A percentile compares a stretch with the other conserved stretches of the same genome.
Conservation (phyloP, 768 basidiomycete genomes). For the Boletus vinaceobasis region DNA sequence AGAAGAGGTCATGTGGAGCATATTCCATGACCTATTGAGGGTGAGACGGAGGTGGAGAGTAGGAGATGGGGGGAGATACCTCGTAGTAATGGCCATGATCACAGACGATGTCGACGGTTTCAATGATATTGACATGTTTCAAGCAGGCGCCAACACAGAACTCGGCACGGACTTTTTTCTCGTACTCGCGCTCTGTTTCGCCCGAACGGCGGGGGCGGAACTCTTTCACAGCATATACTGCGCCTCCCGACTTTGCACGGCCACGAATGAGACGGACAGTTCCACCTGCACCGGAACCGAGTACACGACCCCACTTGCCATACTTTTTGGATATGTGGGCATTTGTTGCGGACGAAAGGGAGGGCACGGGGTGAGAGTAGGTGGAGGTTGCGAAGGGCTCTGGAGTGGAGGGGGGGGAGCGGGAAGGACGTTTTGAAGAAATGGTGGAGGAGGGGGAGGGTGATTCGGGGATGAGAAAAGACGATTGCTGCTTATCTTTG, state of each 20-base stretch:
- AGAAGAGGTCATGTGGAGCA: constrained; percentile 97
- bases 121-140: constrained; percentile 94
- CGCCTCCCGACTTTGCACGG: constrained; percentile 72
- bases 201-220: constrained; percentile 87
- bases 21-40: constrained; percentile 92
- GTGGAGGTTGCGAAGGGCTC: constrained; percentile 18
- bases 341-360: constrained; percentile 78
- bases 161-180: constrained; percentile 99
- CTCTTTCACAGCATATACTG: constrained; percentile 95
- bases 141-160: constrained; percentile 96
- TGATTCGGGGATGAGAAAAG: constrained; percentile 19
- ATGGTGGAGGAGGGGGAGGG: constrained; percentile 32
- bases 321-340: constrained; percentile 98
- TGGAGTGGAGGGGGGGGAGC: constrained; percentile 24
- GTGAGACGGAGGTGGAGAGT: constrained; percentile 3
- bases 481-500: constrained; percentile 2
- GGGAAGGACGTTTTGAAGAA: constrained; percentile 29
- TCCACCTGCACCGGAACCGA: constrained; percentile 97
- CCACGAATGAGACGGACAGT: constrained; percentile 96
- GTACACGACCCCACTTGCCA: constrained; percentile 95
- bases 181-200: constrained; percentile 94
- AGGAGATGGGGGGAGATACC: constrained; percentile 43
- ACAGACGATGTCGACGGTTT: constrained; percentile 96
- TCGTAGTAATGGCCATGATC: constrained; percentile 99
- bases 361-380: constrained; percentile 42